Percentiles rank a stretch among this genome's conserved stretches.
Conservation (phyloP, 2,329 filamentous ascomycete species). For the Monilinia vaccinii-corymbosi region DNA sequence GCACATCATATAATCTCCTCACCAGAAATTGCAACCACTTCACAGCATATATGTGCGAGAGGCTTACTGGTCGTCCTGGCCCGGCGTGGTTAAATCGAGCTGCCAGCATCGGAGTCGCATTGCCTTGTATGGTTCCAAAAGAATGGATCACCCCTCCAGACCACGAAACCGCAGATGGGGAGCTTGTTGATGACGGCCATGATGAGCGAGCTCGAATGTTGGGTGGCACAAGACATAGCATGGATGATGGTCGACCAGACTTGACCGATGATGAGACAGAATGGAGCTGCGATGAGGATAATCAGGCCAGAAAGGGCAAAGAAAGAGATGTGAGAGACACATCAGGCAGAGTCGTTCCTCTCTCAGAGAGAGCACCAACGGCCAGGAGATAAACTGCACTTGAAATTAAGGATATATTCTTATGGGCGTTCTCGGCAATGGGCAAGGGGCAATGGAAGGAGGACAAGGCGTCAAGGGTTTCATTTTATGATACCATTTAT, state of each 20-base stretch:
- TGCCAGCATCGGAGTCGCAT: constrained; percentile 69
- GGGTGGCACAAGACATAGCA: constrained; percentile 26
- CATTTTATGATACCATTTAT: constrained; percentile 20
- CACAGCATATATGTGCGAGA: constrained; percentile 65
- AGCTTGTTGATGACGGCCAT: constrained; percentile 46
- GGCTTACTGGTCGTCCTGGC: constrained; percentile 59
- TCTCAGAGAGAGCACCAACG: constrained; percentile 42
- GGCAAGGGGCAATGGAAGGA: constrained; percentile 11
- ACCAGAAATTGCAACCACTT: constrained; percentile 88
- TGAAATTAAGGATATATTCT: constrained; percentile 5
- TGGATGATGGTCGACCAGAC: constrained; percentile 17
- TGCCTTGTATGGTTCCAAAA: constrained; percentile 73
- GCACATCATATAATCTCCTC: constrained; percentile 70
- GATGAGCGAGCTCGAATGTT: constrained; percentile 53
- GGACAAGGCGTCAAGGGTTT: constrained; percentile 8
- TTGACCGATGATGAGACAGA: constrained; percentile 27
- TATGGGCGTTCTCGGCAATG: constrained; percentile 14
- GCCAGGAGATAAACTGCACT: constrained; percentile 15
- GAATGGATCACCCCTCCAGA: constrained; percentile 78
- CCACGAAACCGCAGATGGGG: constrained; percentile 62
- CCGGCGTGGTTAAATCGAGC: constrained; percentile 75
- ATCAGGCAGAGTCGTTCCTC: constrained; percentile 42
- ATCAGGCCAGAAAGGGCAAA: constrained; percentile 31
- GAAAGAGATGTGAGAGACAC: constrained; percentile 36
- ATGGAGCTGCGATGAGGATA: constrained; percentile 40